Percentiles rank a stretch among this genome's conserved stretches.
These are phyloP conservation scores for Xerocomus minutiporus DNA, from an alignment of 1,284 basidiomycete genomes.

Conservation along the genomic window DNA sequence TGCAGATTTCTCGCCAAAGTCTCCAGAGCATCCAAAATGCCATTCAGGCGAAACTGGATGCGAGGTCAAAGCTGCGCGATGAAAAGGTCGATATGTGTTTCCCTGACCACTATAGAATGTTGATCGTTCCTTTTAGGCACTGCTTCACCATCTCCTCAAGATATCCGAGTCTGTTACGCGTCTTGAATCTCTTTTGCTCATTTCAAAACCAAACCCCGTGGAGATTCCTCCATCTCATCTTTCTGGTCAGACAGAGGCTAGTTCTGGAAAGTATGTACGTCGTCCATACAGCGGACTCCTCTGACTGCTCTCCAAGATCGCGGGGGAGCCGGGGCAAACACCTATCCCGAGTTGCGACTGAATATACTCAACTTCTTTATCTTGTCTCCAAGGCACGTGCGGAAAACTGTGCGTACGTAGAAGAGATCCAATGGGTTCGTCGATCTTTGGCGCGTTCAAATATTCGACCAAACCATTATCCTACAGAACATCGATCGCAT, in stretches of 20 bases:
- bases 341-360: slow-evolving; percentile 78
- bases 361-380: slow-evolving; percentile 92
- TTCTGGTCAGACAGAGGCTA: slow-evolving; percentile 18
- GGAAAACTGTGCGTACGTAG: slow-evolving; percentile 73
- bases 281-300: background rate
- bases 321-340: slow-evolving; percentile 75
- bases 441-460: slow-evolving; percentile 20
- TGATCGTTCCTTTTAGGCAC: slow-evolving; percentile 45
- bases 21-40: slow-evolving; percentile 66
- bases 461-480: slow-evolving; percentile 11
- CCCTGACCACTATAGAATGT: background rate
- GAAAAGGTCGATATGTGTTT: slow-evolving; percentile 62
- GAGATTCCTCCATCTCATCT: slow-evolving; percentile 25
- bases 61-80: slow-evolving; percentile 70
- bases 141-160: slow-evolving; percentile 81
- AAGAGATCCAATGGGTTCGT: slow-evolving; percentile 83
- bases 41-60: slow-evolving; percentile 73
- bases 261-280: slow-evolving; percentile 23
- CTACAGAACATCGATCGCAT: slow-evolving; percentile 75
- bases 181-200: slow-evolving; percentile 76
- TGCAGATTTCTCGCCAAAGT: slow-evolving; percentile 58
- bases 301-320: slow-evolving; percentile 36
- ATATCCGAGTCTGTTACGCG: slow-evolving; percentile 84
- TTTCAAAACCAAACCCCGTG: slow-evolving; percentile 34
- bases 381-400: slow-evolving; percentile 76